Conservation (phyloP, 2,329 filamentous ascomycete species). For the Paecilomyces fulvus region DNA sequence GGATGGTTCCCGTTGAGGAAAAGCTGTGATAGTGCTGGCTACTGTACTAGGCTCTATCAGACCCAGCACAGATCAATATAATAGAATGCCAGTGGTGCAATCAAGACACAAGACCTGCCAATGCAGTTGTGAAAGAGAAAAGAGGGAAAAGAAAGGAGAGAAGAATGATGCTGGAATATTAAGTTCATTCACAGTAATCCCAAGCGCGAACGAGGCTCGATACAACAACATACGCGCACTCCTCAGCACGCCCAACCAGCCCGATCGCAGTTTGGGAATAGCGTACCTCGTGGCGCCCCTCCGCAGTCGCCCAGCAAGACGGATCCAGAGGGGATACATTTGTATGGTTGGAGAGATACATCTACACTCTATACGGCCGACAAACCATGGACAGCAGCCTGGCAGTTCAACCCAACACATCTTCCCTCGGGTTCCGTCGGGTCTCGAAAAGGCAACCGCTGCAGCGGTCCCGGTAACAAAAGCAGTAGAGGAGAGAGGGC, state of each 20-base stretch:
- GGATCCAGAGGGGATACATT: not conserved
- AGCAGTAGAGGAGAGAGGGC: not conserved
- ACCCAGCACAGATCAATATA: not conserved
- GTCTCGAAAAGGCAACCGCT: not conserved
- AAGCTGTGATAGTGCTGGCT: not conserved
- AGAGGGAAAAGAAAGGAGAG: slow-evolving; percentile 6
- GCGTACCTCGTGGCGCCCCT: slow-evolving; percentile 17
- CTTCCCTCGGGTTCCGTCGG: not conserved
- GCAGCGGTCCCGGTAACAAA: not conserved
- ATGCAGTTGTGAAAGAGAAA: slow-evolving; percentile 1
- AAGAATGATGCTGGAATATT: not conserved
- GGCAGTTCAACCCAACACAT: not conserved
- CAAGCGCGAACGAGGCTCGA: not conserved
- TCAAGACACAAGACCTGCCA: not conserved
- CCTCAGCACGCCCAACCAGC: slow-evolving; percentile 13
- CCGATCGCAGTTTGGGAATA: slow-evolving; percentile 8
- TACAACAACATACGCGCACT: slow-evolving; percentile 12
- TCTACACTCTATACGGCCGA: no score
- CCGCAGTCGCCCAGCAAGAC: slow-evolving; percentile 1
- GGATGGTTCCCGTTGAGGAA: not conserved
- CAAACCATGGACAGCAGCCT: not conserved
- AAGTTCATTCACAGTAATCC: no score
- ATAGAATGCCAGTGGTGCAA: not conserved
- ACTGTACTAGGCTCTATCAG: not conserved
- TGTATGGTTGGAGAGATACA: no score